Evolutionary conservation across 1,139 yeast genomes (phyloP).

Genomic region (Hansenula anomala): DNA sequence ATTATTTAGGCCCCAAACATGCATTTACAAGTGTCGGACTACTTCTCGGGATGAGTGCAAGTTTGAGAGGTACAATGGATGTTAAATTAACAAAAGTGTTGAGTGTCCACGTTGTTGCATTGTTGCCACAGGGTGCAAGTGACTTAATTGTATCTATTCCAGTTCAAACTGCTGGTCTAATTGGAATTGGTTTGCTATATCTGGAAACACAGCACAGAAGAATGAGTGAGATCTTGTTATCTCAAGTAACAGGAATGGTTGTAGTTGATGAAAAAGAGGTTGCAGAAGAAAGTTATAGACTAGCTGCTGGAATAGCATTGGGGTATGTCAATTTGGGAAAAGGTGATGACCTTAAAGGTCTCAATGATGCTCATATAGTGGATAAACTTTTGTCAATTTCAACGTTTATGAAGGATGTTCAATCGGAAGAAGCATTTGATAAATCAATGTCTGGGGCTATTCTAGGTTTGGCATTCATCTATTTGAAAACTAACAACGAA

Average conservation of each 20-base stretch:
- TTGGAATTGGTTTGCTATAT: conserved; percentile 86
- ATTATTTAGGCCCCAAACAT: conserved; percentile 88
- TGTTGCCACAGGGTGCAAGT: conserved; percentile 86
- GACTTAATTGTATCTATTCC: conserved; percentile 78
- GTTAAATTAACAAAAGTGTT: conserved; percentile 83
- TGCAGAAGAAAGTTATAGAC: conserved; percentile 70
- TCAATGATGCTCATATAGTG: conserved; percentile 67
- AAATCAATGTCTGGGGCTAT: conserved; percentile 81
- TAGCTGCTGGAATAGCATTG: conserved; percentile 84
- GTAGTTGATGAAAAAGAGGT: conserved; percentile 51
- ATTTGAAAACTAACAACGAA: conserved; percentile 59
- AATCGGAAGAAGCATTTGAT: conserved; percentile 59
- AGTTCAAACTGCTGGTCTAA: conserved; percentile 88
- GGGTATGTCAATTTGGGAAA: conserved; percentile 86
- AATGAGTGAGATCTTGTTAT: conserved; percentile 76
- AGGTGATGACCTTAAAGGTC: conserved; percentile 59
- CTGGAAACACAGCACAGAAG: conserved; percentile 75
- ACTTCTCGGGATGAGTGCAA: conserved; percentile 89
- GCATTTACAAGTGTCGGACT: conserved; percentile 82
- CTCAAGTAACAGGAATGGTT: conserved; percentile 58
- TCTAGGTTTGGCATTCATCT: conserved; percentile 71
- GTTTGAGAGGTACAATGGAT: conserved; percentile 80
- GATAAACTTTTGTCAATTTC: conserved; percentile 61
- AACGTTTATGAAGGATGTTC: conserved; percentile 61
- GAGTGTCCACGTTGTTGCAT: conserved; percentile 89